Conservation (phyloP, 441 rosid genomes). For the Dalechampia spathulata region DNA sequence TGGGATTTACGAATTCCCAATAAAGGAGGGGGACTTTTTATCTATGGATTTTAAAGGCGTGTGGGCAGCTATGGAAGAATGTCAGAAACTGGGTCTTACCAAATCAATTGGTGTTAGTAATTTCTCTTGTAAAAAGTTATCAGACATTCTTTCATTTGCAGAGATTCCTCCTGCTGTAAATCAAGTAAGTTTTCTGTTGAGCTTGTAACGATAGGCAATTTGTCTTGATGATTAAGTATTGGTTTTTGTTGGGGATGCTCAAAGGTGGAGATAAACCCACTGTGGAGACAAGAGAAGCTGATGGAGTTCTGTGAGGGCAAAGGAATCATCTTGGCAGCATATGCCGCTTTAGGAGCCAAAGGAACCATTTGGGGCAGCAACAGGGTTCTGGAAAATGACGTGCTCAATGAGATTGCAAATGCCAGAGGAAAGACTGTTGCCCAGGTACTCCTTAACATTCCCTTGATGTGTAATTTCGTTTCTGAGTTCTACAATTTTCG, state of each 20-base stretch:
- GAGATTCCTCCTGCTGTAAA: conserved; percentile 22
- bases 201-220: too few species aligned
- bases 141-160: conserved; percentile 15
- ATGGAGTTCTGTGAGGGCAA: neutral
- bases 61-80: conserved; percentile 29
- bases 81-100: conserved; percentile 26
- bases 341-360: conserved; percentile 4
- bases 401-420: neutral
- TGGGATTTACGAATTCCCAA: neutral
- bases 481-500: too few species aligned
- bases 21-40: conserved; percentile 7
- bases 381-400: neutral
- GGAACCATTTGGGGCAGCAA: conserved; percentile 5
- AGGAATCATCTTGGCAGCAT: neutral
- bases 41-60: conserved; percentile 19
- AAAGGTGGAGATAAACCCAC: neutral
- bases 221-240: too few species aligned
- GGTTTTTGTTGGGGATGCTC: too few species aligned
- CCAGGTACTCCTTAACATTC: neutral
- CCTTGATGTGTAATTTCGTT: too few species aligned
- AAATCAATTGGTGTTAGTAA: conserved; percentile 33
- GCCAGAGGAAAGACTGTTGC: neutral
- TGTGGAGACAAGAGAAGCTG: conserved; percentile 7
- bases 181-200: conserved; percentile 30
- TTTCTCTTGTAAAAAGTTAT: conserved; percentile 27